Evolutionary conservation across 306 rosid genomes (phyloP), one percentile per base, ranked within the genome.

Genomic region (Fragaria vesca): DNA sequence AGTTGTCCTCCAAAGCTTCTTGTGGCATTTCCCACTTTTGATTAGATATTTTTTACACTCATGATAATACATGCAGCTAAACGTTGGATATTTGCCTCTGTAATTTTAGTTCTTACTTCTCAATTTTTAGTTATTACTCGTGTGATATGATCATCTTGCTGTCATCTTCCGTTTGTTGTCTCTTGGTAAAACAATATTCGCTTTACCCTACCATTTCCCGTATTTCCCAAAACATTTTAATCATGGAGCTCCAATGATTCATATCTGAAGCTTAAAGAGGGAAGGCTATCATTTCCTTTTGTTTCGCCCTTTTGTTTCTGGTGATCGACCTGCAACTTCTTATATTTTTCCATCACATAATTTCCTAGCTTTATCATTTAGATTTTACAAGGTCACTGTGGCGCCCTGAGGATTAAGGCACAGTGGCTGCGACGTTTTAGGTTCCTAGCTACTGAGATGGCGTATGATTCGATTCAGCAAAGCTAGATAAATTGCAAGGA

Each of bases 371-470:
- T 13, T 55, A 40, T 57, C 30, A 12, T 8, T 21, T 38, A 10
- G 26, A 40, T 13, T 74, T 62, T 77, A 11, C 48, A 74, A 70
- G 83, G 81, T 21, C 70, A 78, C 20, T 45, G 78, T 36, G 66
- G 50, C 57, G 18, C 79, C 89, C 81, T 80, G n/a, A 61, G 38
- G 75, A 50, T 42, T 34, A 34, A 77, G 87, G 87, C 85, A 80
- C 40, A 30, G 47, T 75, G 77, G 80, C 58, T 72, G 85, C 21
- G 85, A 86, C 83, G 71, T 83, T 74, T 38, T 68, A 69, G 83
- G 73, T 72, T 63, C 66, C 28, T 72, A 62, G 68, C 68, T 62
- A 12, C 40, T 51, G 74, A 79, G 43, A 15, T 63, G 69, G 21
- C 69, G n/a, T 63, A 5, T 4, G 12, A 9, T 26, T 21, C n/a